These are phyloP conservation scores for Verticillium albo-atrum DNA, from an alignment of 2,329 filamentous ascomycete species.

Conservation along the genomic window DNA sequence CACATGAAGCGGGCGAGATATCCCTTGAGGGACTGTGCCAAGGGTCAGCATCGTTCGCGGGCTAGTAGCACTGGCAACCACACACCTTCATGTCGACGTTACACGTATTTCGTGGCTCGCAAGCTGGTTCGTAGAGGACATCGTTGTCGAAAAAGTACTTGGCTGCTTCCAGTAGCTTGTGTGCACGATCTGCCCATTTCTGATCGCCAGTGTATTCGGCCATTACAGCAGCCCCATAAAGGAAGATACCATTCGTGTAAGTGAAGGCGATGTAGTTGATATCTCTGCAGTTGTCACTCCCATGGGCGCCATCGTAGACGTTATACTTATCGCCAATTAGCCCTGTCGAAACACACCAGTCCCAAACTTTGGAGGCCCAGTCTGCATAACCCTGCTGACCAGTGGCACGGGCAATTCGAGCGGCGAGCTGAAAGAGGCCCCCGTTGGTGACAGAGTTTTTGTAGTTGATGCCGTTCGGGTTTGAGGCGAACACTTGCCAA, in stretches of 20 bases:
- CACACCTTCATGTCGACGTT: slow-evolving; percentile 52
- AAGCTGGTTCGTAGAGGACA: slow-evolving; percentile 64
- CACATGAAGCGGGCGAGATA: slow-evolving; percentile 63
- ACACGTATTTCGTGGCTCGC: slow-evolving; percentile 54
- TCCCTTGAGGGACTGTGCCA: slow-evolving; percentile 54
- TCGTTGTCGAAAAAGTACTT: slow-evolving; percentile 45
- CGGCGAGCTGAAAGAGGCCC: slow-evolving; percentile 76
- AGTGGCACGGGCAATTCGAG: slow-evolving; percentile 67
- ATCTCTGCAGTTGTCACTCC: slow-evolving; percentile 46
- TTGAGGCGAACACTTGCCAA: slow-evolving; percentile 78
- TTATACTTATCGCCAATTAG: slow-evolving; percentile 51
- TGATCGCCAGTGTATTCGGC: slow-evolving; percentile 53
- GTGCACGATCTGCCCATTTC: slow-evolving; percentile 50
- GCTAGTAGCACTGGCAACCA: background rate
- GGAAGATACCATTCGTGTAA: slow-evolving; percentile 61
- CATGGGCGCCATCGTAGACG: slow-evolving; percentile 60
- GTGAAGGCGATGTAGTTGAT: slow-evolving; percentile 56
- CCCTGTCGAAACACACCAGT: slow-evolving; percentile 56
- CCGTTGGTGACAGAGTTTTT: slow-evolving; percentile 81
- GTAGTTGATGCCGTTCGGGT: slow-evolving; percentile 72
- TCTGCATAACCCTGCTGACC: slow-evolving; percentile 61
- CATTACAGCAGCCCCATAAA: slow-evolving; percentile 61
- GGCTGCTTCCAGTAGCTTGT: slow-evolving; percentile 42
- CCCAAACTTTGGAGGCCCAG: slow-evolving; percentile 63
- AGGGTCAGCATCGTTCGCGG: background rate